These are phyloP conservation scores for Endoconidiophora laricicola DNA, from an alignment of 2,329 filamentous ascomycete species.

Conservation along the genomic window DNA sequence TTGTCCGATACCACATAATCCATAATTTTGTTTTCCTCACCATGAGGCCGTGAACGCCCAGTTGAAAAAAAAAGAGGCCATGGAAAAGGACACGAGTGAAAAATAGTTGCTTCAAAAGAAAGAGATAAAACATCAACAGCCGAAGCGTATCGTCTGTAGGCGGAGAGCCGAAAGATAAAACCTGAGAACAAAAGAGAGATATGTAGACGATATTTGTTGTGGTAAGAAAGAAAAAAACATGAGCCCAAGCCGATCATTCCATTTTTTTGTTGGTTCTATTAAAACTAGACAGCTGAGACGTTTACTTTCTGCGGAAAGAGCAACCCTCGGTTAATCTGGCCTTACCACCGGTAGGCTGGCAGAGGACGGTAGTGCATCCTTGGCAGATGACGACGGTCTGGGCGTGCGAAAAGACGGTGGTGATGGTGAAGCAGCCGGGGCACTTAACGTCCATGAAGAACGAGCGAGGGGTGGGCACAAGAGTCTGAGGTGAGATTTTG, in stretches of 20 bases:
- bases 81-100: too few species aligned
- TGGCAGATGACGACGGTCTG: conserved; percentile 99
- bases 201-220: conserved; percentile 16
- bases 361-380: conserved; percentile 97
- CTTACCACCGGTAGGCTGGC: conserved; percentile 99
- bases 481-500: conserved; percentile 38
- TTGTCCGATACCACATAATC: too few species aligned
- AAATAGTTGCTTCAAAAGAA: neutral
- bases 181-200: conserved; percentile 25
- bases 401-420: conserved; percentile 99
- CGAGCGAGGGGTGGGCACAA: conserved; percentile 90
- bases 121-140: conserved; percentile 23
- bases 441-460: conserved; percentile 99
- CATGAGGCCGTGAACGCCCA: too few species aligned
- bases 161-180: neutral
- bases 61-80: too few species aligned
- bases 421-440: conserved; percentile 99
- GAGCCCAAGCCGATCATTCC: conserved; percentile 14
- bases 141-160: conserved; percentile 11
- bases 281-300: conserved; percentile 19
- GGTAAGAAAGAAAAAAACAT: conserved; percentile 10
- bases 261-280: conserved; percentile 15
- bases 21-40: too few species aligned
- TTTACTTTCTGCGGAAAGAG: conserved; percentile 99
- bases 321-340: conserved; percentile 97